Percentiles rank a stretch among this genome's conserved stretches.
These are phyloP conservation scores for Gelatoporia subvermispora DNA, from an alignment of 768 basidiomycete genomes.

Conservation along the genomic window DNA sequence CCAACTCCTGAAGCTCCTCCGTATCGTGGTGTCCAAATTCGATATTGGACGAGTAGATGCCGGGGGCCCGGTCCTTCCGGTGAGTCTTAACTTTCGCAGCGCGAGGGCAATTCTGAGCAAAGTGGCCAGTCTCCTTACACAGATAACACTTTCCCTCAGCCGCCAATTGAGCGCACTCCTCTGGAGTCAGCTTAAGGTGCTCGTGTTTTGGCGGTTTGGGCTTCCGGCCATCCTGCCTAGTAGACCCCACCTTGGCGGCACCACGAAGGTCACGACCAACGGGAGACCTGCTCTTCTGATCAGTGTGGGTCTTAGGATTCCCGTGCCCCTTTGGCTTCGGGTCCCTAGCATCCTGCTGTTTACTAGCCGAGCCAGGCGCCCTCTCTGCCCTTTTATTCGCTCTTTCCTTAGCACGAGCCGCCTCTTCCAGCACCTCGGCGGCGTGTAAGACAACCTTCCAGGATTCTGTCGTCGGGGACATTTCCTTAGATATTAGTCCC, in stretches of 20 bases:
- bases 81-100: not conserved
- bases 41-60: constrained; percentile 1
- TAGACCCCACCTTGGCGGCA: not conserved
- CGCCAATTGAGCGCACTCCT: not conserved
- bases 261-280: no score
- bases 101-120: not conserved
- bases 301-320: no score
- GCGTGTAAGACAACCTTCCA: no score
- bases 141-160: constrained; percentile 1
- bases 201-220: not conserved
- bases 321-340: no score
- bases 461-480: no score
- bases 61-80: not conserved
- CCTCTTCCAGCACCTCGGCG: no score
- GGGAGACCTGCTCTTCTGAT: no score
- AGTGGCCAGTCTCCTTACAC: constrained; percentile 5
- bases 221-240: not conserved
- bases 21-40: not conserved
- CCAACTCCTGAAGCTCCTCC: not conserved
- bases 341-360: no score
- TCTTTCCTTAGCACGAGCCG: no score
- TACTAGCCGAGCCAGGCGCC: no score
- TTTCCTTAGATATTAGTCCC: no score
- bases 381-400: no score
- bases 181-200: not conserved